Evolutionary conservation across 2,329 filamentous ascomycete species (phyloP), one percentile per base, ranked within the genome.

Genomic region (Venturia aucupariae): DNA sequence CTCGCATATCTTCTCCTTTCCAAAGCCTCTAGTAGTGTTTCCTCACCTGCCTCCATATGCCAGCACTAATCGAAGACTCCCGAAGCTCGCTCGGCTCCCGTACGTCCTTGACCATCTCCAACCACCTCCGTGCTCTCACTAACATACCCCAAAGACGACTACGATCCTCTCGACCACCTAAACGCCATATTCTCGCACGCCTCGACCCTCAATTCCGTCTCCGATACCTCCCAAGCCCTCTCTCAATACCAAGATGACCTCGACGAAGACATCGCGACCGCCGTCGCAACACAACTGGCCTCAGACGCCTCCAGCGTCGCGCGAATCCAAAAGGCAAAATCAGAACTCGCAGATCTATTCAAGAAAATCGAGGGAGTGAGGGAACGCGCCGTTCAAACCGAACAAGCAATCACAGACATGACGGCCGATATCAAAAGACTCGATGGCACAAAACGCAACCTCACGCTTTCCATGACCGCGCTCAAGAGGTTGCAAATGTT

Each of bases 401-500:
- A 99, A 77, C 88, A 92, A 74, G 89, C 92, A 69, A 99, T 99
- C 73, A 97, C 93, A 59, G 92, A 92, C 69, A 99, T 99, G 94
- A 99, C 94, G 67, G 92, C 94, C 65, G 94, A 99, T 73, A 99
- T 99, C 75, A 99, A 99, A 80, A 87, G 93, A 69, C 83, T 99
- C 68, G 94, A 99, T 77, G 90, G 90, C 75, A 97, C 94, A 44
- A 99, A 99, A 81, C 89, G 89, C 75, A 99, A 99, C 76, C 82
- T 99, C 67, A 97, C 94, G 11, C 82, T 96, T 63, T 97, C 92
- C 68, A 99, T 99, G 94, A 99, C 94, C 54, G 93, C 93, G 27
- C 81, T 99, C 71, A 99, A 99, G 80, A 84, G 94, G 59, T 82
- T 99, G 70, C 94, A 99, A 81, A 99, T 99, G 94, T 80, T 99